Conservation (phyloP, 371 early-diverging fungal genomes). For the Apophysomyces variabilis region DNA sequence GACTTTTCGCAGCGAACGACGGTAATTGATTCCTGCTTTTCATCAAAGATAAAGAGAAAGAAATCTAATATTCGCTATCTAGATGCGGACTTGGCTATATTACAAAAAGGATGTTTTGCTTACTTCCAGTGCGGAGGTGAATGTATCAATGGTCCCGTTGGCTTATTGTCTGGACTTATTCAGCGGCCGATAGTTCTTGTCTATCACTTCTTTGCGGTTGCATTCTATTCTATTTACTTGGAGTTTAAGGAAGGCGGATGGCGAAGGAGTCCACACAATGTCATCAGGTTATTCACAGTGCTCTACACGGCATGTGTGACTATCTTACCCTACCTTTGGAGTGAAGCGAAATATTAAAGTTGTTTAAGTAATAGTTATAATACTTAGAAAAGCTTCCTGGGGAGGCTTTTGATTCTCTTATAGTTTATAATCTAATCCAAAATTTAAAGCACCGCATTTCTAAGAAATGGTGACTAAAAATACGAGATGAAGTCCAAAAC, state of each 20-base stretch:
- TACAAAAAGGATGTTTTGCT: constrained; percentile 85
- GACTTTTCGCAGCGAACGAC: constrained; percentile 74
- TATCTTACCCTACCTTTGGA: constrained; percentile 54
- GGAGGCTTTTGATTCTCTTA: too few species aligned
- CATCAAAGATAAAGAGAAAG: too few species aligned
- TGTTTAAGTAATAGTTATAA: too few species aligned
- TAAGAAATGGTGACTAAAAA: too few species aligned
- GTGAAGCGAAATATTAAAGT: constrained; percentile 27
- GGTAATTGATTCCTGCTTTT: neutral
- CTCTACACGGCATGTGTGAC: constrained; percentile 60
- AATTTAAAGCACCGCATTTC: too few species aligned
- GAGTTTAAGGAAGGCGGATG: constrained; percentile 45
- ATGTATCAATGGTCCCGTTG: constrained; percentile 80
- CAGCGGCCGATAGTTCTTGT: constrained; percentile 69
- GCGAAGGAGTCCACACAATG: constrained; percentile 40
- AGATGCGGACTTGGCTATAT: constrained; percentile 50
- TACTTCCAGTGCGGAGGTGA: constrained; percentile 86
- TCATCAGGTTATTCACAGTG: constrained; percentile 52
- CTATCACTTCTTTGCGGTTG: constrained; percentile 87
- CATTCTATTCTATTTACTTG: constrained; percentile 63
- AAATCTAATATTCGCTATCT: neutral
- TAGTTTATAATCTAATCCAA: too few species aligned
- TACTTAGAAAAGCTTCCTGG: too few species aligned
- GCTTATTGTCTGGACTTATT: constrained; percentile 74
- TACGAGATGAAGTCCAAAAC: too few species aligned